Conservation (phyloP, 2,329 filamentous ascomycete genomes). For the Ophiostoma ulmi region DNA sequence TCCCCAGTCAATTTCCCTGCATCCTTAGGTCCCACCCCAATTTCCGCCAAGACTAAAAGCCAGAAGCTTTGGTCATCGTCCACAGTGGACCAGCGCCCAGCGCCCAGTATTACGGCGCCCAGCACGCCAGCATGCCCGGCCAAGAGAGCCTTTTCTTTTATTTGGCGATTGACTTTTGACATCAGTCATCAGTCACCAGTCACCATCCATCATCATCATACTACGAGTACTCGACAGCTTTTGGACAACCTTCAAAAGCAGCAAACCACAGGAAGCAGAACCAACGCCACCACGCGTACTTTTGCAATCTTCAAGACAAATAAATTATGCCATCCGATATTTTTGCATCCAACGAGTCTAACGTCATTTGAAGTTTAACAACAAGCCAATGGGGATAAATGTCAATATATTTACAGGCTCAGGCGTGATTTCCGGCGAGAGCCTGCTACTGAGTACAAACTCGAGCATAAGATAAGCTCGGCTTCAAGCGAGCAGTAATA, state of each 20-base stretch:
- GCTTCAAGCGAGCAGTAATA: constrained; percentile 1
- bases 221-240: not conserved
- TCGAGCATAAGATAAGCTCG: not conserved
- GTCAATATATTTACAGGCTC: too few relatives aligned
- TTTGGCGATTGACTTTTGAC: not conserved
- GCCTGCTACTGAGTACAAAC: too few relatives aligned
- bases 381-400: too few relatives aligned
- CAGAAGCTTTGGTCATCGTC: constrained; percentile 15
- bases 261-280: not conserved
- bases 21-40: constrained; percentile 17
- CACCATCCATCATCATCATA: not conserved
- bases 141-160: not conserved
- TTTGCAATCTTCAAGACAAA: not conserved
- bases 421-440: too few relatives aligned
- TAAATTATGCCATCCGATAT: not conserved
- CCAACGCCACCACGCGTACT: not conserved
- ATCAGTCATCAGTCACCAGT: not conserved
- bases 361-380: not conserved
- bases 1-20: constrained; percentile 19
- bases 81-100: too few relatives aligned
- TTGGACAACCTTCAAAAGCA: not conserved
- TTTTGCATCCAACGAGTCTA: not conserved
- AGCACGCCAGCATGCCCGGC: not conserved
- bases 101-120: not conserved
- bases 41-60: constrained; percentile 21